A percentile compares a stretch with the other conserved stretches of the same genome.
phyloP scores from a whole-genome alignment of 2,329 filamentous ascomycete species.

The Nemania diffusa region DNA sequence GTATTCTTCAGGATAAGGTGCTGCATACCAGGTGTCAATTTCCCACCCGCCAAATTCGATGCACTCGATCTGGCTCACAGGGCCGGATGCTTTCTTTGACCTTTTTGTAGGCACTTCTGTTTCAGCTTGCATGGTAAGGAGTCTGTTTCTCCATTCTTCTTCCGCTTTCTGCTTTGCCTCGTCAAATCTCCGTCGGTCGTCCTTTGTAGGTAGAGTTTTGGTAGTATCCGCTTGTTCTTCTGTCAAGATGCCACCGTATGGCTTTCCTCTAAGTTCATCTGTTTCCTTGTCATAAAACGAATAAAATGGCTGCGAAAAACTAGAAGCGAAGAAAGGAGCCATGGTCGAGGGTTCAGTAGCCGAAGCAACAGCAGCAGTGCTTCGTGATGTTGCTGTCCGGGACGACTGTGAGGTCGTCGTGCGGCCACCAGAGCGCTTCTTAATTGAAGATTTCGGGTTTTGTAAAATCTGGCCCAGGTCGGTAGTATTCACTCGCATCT shows the following conservation, averaged over 20 bases:
- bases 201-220: conserved; percentile 81
- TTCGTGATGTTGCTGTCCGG: conserved; percentile 46
- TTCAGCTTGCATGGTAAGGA: conserved; percentile 69
- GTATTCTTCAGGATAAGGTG: conserved; percentile 98
- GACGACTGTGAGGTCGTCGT: conserved; percentile 48
- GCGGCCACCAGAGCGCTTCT: conserved; percentile 57
- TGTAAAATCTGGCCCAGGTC: conserved; percentile 70
- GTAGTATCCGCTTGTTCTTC: conserved; percentile 92
- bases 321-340: conserved; percentile 66
- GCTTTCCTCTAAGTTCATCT: conserved; percentile 90
- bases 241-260: conserved; percentile 91
- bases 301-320: conserved; percentile 82
- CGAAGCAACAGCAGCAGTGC: conserved; percentile 47
- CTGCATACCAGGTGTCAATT: conserved; percentile 99
- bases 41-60: conserved; percentile 98
- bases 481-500: conserved; percentile 65
- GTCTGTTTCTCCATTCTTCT: conserved; percentile 83
- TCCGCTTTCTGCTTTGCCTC: conserved; percentile 90
- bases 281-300: conserved; percentile 89
- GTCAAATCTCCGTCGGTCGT: conserved; percentile 88
- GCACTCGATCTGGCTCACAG: conserved; percentile 96
- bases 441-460: conserved; percentile 65
- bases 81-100: conserved; percentile 80
- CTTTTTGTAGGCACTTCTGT: conserved; percentile 71
- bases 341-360: conserved; percentile 58